Evolutionary conservation across 208 protist genomes (phyloP).

Genomic region (Trypanosoma boissoni): DNA sequence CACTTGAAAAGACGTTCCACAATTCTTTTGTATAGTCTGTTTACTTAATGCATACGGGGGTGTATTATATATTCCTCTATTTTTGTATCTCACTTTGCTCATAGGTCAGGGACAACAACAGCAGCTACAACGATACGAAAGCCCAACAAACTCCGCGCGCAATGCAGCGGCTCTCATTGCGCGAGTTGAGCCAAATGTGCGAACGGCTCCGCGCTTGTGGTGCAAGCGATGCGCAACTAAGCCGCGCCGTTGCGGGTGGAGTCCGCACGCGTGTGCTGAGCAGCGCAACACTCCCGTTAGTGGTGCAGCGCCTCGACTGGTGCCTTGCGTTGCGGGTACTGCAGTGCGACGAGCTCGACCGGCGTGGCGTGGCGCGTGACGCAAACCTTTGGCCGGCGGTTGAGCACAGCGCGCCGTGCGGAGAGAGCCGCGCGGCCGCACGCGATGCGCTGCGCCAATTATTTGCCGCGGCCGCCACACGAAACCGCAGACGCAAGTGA

Average conservation of each 20-base stretch:
- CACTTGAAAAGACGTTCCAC: no score
- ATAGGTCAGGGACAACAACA: no score
- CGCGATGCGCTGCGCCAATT: constrained; percentile 28
- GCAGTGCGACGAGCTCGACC: constrained; percentile 46
- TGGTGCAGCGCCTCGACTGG: constrained; percentile 74
- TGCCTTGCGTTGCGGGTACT: constrained; percentile 50
- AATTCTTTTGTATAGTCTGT: no score
- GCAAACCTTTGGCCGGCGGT: constrained; percentile 66
- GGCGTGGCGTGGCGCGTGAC: constrained; percentile 41
- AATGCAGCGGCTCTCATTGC: constrained; percentile 42
- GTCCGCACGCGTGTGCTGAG: constrained; percentile 64
- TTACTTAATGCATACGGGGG: no score
- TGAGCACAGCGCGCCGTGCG: constrained; percentile 43
- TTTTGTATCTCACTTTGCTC: no score
- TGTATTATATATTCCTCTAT: no score
- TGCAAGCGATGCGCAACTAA: constrained; percentile 29
- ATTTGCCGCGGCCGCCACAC: constrained; percentile 15
- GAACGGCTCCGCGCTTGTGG: constrained; percentile 35
- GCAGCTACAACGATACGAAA: no score
- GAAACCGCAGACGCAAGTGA: background rate
- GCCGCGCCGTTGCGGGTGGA: constrained; percentile 38
- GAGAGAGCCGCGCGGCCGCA: constrained; percentile 30
- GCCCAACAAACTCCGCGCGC: no score
- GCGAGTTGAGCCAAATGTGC: constrained; percentile 49
- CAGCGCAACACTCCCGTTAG: constrained; percentile 61